These are phyloP conservation scores for Reutealis trisperma DNA, from an alignment of 345 rosid genomes.

Conservation along the genomic window DNA sequence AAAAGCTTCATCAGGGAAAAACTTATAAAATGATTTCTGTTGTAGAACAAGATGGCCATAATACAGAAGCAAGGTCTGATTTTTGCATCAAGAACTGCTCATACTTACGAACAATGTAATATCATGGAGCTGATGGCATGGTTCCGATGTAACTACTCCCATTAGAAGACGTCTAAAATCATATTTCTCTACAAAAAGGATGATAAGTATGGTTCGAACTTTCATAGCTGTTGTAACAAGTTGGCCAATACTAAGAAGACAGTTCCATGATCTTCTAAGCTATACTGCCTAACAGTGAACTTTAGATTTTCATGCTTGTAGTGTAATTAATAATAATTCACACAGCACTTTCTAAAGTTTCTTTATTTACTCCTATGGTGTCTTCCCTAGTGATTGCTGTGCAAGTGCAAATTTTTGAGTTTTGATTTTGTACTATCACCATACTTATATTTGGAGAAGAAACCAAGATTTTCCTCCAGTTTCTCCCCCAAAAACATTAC, in stretches of 20 bases:
- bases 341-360: too few species aligned
- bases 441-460: too few species aligned
- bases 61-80: constrained; percentile 24
- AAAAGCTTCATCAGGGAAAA: too few species aligned
- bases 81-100: not conserved
- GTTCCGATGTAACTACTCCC: constrained; percentile 11
- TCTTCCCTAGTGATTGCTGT: too few species aligned
- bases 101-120: constrained; percentile 16
- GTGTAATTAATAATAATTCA: too few species aligned
- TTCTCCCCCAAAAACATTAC: too few species aligned
- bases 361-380: too few species aligned
- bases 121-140: constrained; percentile 25
- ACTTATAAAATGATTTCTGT: not conserved
- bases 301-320: too few species aligned
- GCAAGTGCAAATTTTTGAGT: too few species aligned
- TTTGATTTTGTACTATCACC: too few species aligned
- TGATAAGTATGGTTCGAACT: constrained; percentile 54
- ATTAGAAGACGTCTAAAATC: constrained; percentile 37
- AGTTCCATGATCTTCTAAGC: not conserved
- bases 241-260: constrained; percentile 48
- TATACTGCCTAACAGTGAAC: not conserved
- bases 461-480: too few species aligned
- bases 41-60: constrained; percentile 26
- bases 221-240: constrained; percentile 57
- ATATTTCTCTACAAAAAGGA: constrained; percentile 37